These are phyloP conservation scores for Taiozyma sp. DNA, from an alignment of 1,139 yeast genomes.

Conservation along the genomic window DNA sequence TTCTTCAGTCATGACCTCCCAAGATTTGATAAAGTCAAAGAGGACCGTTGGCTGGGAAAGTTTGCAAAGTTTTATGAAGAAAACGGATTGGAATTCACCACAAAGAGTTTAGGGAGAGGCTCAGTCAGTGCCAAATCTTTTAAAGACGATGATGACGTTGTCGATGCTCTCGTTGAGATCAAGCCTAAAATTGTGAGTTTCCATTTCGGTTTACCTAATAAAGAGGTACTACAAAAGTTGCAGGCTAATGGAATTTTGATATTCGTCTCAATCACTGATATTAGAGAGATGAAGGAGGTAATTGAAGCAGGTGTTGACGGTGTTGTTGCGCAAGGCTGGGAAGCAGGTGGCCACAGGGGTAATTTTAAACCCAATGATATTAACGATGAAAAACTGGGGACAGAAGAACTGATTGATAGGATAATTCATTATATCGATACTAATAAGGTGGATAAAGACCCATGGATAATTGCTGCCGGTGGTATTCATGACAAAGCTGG, in stretches of 20 bases:
- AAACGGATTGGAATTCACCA: background rate
- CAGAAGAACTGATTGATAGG: slow-evolving; percentile 30
- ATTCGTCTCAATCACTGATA: slow-evolving; percentile 37
- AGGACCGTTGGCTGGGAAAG: slow-evolving; percentile 17
- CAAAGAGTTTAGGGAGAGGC: background rate
- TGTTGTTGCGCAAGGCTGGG: slow-evolving; percentile 43
- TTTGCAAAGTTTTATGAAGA: slow-evolving; percentile 9
- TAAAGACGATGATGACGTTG: slow-evolving; percentile 27
- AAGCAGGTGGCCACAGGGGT: slow-evolving; percentile 54
- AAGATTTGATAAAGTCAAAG: slow-evolving; percentile 2
- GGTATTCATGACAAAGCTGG: slow-evolving; percentile 34
- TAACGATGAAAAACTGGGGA: slow-evolving; percentile 33
- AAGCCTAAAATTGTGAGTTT: slow-evolving; percentile 39
- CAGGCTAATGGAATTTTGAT: slow-evolving; percentile 32
- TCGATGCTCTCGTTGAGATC: slow-evolving; percentile 13
- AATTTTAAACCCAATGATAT: slow-evolving; percentile 28
- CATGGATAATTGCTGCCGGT: slow-evolving; percentile 41
- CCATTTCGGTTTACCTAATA: slow-evolving; percentile 42
- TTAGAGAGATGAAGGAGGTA: slow-evolving; percentile 32
- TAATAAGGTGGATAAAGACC: slow-evolving; percentile 7
- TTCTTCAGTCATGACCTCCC: slow-evolving; percentile 38
- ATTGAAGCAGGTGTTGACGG: slow-evolving; percentile 33
- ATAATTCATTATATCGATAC: slow-evolving; percentile 19
- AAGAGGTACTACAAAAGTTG: slow-evolving; percentile 25
- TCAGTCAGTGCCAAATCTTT: slow-evolving; percentile 31